A percentile compares a stretch with the other conserved stretches of the same genome.
Evolutionary conservation across 345 rosid genomes (phyloP).

Genomic region (Trapa incisa): DNA sequence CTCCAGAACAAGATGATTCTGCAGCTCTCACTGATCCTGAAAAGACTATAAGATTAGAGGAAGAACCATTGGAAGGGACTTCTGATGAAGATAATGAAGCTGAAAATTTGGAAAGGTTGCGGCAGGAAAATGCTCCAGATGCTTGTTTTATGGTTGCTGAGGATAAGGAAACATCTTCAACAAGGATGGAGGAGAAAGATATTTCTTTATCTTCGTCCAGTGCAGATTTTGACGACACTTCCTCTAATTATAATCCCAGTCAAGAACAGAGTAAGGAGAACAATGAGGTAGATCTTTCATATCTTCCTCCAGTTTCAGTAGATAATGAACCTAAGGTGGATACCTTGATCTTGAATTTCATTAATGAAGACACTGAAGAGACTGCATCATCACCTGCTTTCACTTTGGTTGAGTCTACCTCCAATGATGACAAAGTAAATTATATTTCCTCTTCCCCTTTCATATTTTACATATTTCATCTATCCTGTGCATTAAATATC

Average conservation of each 20-base stretch:
- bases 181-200: slow-evolving; percentile 10
- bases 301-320: slow-evolving; percentile 4
- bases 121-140: background rate
- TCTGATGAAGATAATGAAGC: background rate
- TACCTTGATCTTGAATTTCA: background rate
- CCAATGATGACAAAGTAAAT: background rate
- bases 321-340: slow-evolving; percentile 8
- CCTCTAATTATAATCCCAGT: slow-evolving; percentile 6
- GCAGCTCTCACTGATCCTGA: background rate
- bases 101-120: background rate
- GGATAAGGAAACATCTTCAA: background rate
- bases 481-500: background rate
- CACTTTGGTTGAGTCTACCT: background rate
- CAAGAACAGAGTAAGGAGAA: slow-evolving; percentile 14
- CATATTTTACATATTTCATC: background rate
- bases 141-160: background rate
- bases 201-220: slow-evolving; percentile 12
- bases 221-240: slow-evolving; percentile 7
- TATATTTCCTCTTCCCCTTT: no score
- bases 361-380: background rate
- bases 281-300: slow-evolving; percentile 2
- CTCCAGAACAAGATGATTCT: background rate
- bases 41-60: background rate
- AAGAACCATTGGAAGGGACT: slow-evolving; percentile 1
- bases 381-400: background rate